phyloP scores from a whole-genome alignment of 2,329 filamentous ascomycete genomes.

The Aspergillus tanneri region DNA sequence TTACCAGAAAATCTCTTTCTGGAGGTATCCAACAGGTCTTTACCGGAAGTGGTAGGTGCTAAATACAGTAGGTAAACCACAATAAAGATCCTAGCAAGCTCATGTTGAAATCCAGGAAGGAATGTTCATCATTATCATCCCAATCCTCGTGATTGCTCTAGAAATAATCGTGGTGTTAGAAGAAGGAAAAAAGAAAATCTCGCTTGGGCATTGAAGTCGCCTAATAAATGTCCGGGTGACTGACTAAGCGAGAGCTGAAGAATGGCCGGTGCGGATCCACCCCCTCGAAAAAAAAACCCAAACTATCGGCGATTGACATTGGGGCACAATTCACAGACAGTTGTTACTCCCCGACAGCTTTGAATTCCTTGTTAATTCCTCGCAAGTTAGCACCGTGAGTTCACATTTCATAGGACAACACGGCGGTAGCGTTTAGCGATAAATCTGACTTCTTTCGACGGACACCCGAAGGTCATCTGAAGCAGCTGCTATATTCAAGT shows the following conservation, averaged over 20 bases:
- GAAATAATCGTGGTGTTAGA: conserved; percentile 11
- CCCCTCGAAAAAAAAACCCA: conserved; percentile 18
- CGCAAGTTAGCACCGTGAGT: no score
- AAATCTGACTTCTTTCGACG: no score
- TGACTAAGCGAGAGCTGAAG: conserved; percentile 29
- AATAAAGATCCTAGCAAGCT: conserved; percentile 13
- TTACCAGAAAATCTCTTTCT: conserved; percentile 26
- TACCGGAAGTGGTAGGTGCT: conserved; percentile 7
- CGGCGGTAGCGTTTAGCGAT: no score
- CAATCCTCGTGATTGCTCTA: conserved; percentile 1
- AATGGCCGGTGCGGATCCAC: no score
- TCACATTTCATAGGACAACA: no score
- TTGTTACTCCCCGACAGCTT: no score
- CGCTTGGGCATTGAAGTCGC: conserved; percentile 11
- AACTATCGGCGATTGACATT: no score
- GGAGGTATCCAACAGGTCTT: conserved; percentile 9
- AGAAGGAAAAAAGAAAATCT: conserved; percentile 17
- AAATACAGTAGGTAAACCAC: conserved; percentile 15
- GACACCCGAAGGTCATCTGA: no score
- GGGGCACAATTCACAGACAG: no score
- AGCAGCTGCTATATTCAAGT: no score
- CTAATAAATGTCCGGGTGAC: conserved; percentile 1
- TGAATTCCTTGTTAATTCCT: no score
- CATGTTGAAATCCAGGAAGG: conserved; percentile 14
- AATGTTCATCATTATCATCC: conserved; percentile 20